Base-by-base conservation (phyloP, 768 basidiomycete genomes). In the Collybiopsis confluens region DNA sequence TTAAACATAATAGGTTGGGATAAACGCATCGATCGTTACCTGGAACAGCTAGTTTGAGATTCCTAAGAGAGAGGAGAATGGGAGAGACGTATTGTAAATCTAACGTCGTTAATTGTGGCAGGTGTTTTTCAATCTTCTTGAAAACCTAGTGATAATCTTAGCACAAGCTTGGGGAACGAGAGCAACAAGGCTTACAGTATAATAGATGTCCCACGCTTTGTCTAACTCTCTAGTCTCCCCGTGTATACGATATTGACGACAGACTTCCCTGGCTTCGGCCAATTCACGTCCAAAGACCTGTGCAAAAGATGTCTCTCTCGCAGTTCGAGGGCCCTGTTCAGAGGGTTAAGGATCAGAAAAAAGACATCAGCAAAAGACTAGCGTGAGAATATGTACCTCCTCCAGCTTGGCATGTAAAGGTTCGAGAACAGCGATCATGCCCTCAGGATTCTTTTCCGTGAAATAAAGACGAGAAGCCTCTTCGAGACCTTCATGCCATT, bases 191-290 rank as follows among this genome's bases (percentile, higher is more conserved):
- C 85, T 58, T 64, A 92, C 93, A 45, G 83, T 84, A 63, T 98
- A 99, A 69, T 99, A 99, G 24, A 98, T 94, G 63, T 98, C 97
- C 97, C 97, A 99, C 28, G 97, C 97, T 64, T 90, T 92, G 65
- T 98, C 97, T 44, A 99, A 73, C 64, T 98, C 93, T 46, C 82
- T 84, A 53, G 83, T 79, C 65, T 99, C 95, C 23, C 90, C 90
- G 63, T 90, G 90, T 20, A 81, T 78, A 38, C 88, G 86, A 73
- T 88, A 99, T 46, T 91, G 81, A 46, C 86, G 80, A 60, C 92
- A 92, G 30, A 92, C 92, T 63, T 95, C 93, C 38, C 93, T 83
- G 11, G 97, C 97, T 62, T 96, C 93, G 26, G 83, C 84, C 26
- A 99, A 76, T 62, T 98, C 96, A 54, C 92, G 80, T 2, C 94